A percentile compares a stretch with the other conserved stretches of the same genome.
These are phyloP conservation scores for Colletotrichum caudatum DNA, from an alignment of 2,329 filamentous ascomycete species.

Conservation along the genomic window DNA sequence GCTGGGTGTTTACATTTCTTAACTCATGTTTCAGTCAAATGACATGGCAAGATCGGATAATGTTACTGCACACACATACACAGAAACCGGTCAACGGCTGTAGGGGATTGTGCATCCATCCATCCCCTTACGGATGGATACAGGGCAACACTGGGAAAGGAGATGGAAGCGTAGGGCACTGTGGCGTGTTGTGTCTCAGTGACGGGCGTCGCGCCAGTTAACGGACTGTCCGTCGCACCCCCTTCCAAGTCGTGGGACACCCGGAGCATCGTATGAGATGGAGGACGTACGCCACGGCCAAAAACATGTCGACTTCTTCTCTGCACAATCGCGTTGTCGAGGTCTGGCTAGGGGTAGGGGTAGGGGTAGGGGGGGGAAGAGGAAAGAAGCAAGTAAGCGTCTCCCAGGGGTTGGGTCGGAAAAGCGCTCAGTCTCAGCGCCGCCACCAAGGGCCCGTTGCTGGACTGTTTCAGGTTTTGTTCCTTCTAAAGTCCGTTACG, in stretches of 20 bases:
- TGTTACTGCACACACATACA: not conserved
- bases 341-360: too few species aligned
- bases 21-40: not conserved
- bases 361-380: slow-evolving; percentile 3
- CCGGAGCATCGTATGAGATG: not conserved
- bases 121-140: not conserved
- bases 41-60: not conserved
- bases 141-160: not conserved
- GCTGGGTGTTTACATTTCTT: not conserved
- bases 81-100: not conserved
- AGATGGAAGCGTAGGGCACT: not conserved
- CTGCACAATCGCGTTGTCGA: not conserved
- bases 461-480: slow-evolving; percentile 34
- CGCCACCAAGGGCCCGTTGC: slow-evolving; percentile 5
- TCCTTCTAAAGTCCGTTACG: slow-evolving; percentile 30
- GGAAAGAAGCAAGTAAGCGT: not conserved
- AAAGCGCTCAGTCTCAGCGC: slow-evolving; percentile 32
- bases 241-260: not conserved
- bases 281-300: not conserved
- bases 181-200: not conserved
- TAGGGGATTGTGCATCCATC: not conserved
- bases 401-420: not conserved
- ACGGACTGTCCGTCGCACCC: not conserved
- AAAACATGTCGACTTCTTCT: not conserved
- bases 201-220: not conserved